Base-by-base conservation (phyloP, 495 filamentous ascomycete genomes). In the Bathelium albidoporum region DNA sequence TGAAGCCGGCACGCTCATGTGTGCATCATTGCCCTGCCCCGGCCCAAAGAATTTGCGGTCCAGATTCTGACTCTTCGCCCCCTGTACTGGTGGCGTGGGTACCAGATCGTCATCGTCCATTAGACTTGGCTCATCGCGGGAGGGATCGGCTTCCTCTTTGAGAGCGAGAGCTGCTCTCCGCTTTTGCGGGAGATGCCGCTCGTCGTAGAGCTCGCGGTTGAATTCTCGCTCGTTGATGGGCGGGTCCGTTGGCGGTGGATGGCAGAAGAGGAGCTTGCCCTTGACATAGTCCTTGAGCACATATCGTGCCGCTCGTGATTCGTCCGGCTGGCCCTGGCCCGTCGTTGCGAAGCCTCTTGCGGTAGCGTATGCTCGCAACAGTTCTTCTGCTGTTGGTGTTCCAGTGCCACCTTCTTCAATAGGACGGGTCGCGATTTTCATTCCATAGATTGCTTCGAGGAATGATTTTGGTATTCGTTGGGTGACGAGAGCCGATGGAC, bases 281-380 rank as follows among this genome's bases (percentile, higher is more conserved):
- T 85, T 95, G 63, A 99, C 94, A 69, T 96, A 97, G 77, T 99
- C 95, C 74, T 99, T 99, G 20, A 99, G 82, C 16, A 99, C 78
- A 64, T 89, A 89, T 60, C 95, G 82, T 1, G 93, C 94, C 7
- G 94, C 95, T 64, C 95, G 81, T 1, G 90, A 93, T 77, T 96
- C 90, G 71, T 99, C 94, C 14, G 95, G 93, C 64, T 91, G 86
- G 14, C 95, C 94, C 29, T 87, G 84, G 62, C 94, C 92, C 32
- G 85, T 84, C 16, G 90, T 96, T 44, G 86, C 84, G 76, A 95
- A 97, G 31, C 95, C 95, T 68, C 95, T 79, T 45, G 92, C 92
- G 62, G 82, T 82, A 31, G 93, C 95, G 69, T 97, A 97, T 18
- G 95, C 87, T 20, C 82, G 78, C 12, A 99, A 81, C 12, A 99